These are phyloP conservation scores for Pseudogymnoascus sp. DNA, from an alignment of 2,329 filamentous ascomycete genomes.

Conservation along the genomic window DNA sequence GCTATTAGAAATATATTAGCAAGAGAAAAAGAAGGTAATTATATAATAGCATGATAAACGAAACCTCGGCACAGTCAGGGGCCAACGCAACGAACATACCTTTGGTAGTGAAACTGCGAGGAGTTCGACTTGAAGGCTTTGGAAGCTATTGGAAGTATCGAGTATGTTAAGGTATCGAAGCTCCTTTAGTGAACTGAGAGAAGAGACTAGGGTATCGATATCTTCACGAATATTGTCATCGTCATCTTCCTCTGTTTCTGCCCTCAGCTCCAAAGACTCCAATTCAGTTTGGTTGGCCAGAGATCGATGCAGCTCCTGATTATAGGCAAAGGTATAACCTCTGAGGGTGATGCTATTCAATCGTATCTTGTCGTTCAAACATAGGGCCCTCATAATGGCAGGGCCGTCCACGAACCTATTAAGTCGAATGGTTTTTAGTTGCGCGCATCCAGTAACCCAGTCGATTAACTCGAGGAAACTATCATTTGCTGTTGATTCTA, in stretches of 20 bases:
- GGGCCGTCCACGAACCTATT: conserved; percentile 45
- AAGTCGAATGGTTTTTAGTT: conserved; percentile 45
- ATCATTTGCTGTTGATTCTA: conserved; percentile 47
- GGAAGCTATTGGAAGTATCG: conserved; percentile 45
- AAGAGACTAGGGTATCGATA: conserved; percentile 41
- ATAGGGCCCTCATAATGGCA: conserved; percentile 45
- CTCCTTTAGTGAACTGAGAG: conserved; percentile 44
- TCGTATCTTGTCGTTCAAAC: conserved; percentile 38
- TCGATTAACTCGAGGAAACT: conserved; percentile 43
- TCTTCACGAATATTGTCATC: conserved; percentile 37
- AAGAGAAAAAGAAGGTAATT: background rate
- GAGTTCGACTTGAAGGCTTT: conserved; percentile 40
- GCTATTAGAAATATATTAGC: conserved; percentile 19
- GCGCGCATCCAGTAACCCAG: conserved; percentile 49
- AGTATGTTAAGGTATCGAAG: conserved; percentile 48
- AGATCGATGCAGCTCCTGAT: conserved; percentile 45
- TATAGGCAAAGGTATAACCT: conserved; percentile 41
- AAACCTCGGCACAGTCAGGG: background rate
- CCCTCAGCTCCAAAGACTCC: conserved; percentile 38
- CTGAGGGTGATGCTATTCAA: conserved; percentile 44
- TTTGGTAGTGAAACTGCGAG: conserved; percentile 39
- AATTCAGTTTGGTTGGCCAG: conserved; percentile 45
- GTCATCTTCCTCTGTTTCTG: conserved; percentile 35
- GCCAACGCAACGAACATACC: conserved; percentile 11
- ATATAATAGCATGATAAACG: background rate